A percentile compares a stretch with the other conserved stretches of the same genome.
Evolutionary conservation across 1,284 basidiomycete genomes (phyloP).

Genomic region (Anthracocystis panici-leucophaei): DNA sequence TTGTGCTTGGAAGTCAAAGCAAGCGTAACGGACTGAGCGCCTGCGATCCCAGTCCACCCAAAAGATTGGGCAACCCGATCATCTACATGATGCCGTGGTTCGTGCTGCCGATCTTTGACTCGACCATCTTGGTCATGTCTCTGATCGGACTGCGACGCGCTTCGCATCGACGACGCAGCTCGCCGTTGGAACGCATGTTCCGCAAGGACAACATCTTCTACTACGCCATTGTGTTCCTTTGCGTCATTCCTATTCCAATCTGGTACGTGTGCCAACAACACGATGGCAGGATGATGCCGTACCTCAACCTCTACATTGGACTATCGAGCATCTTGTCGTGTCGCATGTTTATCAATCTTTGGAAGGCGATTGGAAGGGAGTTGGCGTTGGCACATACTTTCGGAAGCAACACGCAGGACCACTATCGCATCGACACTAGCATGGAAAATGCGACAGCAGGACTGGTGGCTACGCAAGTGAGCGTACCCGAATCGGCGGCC

Average conservation of each 20-base stretch:
- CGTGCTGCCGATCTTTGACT: slow-evolving; percentile 52
- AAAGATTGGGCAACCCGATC: slow-evolving; percentile 21
- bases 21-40: slow-evolving; percentile 45
- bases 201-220: slow-evolving; percentile 54
- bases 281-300: slow-evolving; percentile 51
- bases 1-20: slow-evolving; percentile 39
- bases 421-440: slow-evolving; percentile 32
- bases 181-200: slow-evolving; percentile 47
- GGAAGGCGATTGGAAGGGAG: slow-evolving; percentile 54
- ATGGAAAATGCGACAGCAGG: slow-evolving; percentile 31
- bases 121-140: slow-evolving; percentile 42
- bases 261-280: slow-evolving; percentile 38
- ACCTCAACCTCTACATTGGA: slow-evolving; percentile 51
- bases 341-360: slow-evolving; percentile 50
- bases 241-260: slow-evolving; percentile 51
- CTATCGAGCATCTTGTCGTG: slow-evolving; percentile 49
- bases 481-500: slow-evolving; percentile 1
- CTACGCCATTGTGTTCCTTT: slow-evolving; percentile 45
- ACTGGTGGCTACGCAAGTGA: slow-evolving; percentile 21
- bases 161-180: slow-evolving; percentile 37
- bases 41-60: slow-evolving; percentile 40
- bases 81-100: slow-evolving; percentile 51
- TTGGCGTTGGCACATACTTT: slow-evolving; percentile 47
- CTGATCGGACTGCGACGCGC: slow-evolving; percentile 44
- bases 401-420: slow-evolving; percentile 33